These are phyloP conservation scores for Paxillus rubicundulus DNA, from an alignment of 768 basidiomycete species.

Conservation along the genomic window DNA sequence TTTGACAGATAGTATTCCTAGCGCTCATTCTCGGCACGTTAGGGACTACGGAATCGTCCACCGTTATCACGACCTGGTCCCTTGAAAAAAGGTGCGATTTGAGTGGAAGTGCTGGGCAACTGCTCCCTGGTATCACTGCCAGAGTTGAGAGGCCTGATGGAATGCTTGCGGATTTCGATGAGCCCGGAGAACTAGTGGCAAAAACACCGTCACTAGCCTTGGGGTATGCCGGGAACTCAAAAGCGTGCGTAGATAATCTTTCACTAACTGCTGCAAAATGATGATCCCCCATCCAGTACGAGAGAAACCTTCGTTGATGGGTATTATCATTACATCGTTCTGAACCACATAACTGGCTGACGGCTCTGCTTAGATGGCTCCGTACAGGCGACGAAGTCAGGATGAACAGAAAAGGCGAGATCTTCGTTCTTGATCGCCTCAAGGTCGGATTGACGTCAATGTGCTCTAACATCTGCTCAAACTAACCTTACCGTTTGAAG, in stretches of 20 bases:
- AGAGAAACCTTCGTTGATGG: conserved; percentile 48
- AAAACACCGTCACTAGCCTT: conserved; percentile 59
- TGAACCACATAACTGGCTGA: not conserved
- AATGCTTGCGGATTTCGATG: conserved; percentile 50
- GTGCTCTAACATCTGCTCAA: not conserved
- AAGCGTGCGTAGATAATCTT: conserved; percentile 47
- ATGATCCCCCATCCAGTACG: conserved; percentile 40
- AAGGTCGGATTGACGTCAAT: conserved; percentile 40
- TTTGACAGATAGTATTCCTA: not conserved
- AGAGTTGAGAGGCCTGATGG: conserved; percentile 61
- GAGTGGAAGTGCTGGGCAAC: conserved; percentile 54
- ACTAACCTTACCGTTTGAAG: conserved; percentile 28
- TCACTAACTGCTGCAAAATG: not conserved
- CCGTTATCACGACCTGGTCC: conserved; percentile 48
- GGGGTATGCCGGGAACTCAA: conserved; percentile 54
- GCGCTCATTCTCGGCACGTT: not conserved
- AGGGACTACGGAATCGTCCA: conserved; percentile 67
- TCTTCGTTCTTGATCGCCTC: conserved; percentile 70
- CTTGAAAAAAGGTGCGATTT: conserved; percentile 43
- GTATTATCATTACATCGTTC: conserved; percentile 1
- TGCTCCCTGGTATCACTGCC: conserved; percentile 56
- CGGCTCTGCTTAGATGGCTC: conserved; percentile 48
- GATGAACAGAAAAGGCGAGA: conserved; percentile 57
- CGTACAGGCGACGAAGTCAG: conserved; percentile 70
- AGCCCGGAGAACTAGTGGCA: conserved; percentile 62